These are phyloP conservation scores for Tilletia horrida DNA, from an alignment of 1,284 basidiomycete species.

Conservation along the genomic window DNA sequence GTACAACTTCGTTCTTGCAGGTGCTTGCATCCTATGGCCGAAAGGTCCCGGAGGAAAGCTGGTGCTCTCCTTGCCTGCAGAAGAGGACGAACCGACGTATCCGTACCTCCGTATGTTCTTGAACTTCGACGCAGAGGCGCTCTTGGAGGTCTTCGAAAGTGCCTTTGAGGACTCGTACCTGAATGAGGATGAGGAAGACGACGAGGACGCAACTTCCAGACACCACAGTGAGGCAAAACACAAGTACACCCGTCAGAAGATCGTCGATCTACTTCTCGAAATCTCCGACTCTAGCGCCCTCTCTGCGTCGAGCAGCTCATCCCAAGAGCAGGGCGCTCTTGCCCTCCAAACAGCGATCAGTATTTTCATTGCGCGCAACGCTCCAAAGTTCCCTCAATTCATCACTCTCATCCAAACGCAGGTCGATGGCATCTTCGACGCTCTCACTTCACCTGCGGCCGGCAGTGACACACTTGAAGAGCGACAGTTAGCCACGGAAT, in stretches of 20 bases:
- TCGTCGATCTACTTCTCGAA: slow-evolving; percentile 81
- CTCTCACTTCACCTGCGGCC: slow-evolving; percentile 68
- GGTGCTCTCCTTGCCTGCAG: slow-evolving; percentile 63
- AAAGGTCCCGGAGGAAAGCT: slow-evolving; percentile 67
- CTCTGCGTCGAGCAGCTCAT: no score
- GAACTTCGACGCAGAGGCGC: slow-evolving; percentile 86
- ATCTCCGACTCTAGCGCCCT: slow-evolving; percentile 55
- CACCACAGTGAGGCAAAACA: background rate
- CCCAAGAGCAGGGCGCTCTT: background rate
- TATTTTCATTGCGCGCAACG: slow-evolving; percentile 93
- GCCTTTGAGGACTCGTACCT: slow-evolving; percentile 91
- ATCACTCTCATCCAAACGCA: slow-evolving; percentile 68
- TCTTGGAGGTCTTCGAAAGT: slow-evolving; percentile 87
- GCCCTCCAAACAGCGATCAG: slow-evolving; percentile 68
- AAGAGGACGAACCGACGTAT: slow-evolving; percentile 59
- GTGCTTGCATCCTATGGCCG: slow-evolving; percentile 76
- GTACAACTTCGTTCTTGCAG: slow-evolving; percentile 72
- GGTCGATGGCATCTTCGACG: slow-evolving; percentile 72
- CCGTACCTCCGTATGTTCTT: slow-evolving; percentile 83
- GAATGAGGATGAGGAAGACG: slow-evolving; percentile 60
- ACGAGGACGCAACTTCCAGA: background rate
- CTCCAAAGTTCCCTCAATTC: slow-evolving; percentile 93
- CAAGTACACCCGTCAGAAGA: slow-evolving; percentile 69
- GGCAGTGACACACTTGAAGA: slow-evolving; percentile 70
- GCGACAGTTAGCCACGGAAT: slow-evolving; percentile 90